Base-by-base conservation (phyloP, 306 rosid species). In the Neltuma alba region DNA sequence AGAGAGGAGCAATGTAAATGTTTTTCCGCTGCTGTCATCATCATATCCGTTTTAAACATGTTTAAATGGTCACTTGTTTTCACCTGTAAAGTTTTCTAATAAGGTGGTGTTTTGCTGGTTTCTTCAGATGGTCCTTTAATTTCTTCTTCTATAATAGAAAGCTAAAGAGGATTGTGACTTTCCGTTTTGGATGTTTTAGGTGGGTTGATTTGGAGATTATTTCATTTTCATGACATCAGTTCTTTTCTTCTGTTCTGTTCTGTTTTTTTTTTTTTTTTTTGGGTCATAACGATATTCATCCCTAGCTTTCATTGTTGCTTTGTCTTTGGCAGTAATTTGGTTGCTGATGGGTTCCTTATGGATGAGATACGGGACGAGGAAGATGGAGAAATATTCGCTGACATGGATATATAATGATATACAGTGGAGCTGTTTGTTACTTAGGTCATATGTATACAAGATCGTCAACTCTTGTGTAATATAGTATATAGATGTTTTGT, bases 111-210 rank as follows among this genome's bases (percentile, higher is more conserved):
- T n/a, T 68, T 44, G 69, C 40, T 76, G 72, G 83, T 75, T 81
- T 75, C 76, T 79, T 34, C 90, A 95, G 98, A 76, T 95, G 99
- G 99, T 90, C 98, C 74, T 95, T 91, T 87, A 93, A 87, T 79
- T 93, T 93, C 90, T 90, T 95, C 83, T 95, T 95, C 87, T 95
- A 93, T 76, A 93, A 91, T 75, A 79, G 98, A 83, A 95, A 91
- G 86, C 91, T 90, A 44, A 95, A 93, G 88, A 91, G 98, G 37
- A 83, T 95, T 1, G 93, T 91, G 82, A 90, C 93, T 69, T 93
- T 93, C 80, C 92, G 88, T 33, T 85, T 93, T 82, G 81, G 89
- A 88, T 93, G 99, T 90, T 85, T 88, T 86, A 95, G 98, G 98
- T 95, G 81, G 74, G 91, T 68, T n/a, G 64, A 69, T 40, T 45